Conservation (phyloP, 805 yeast species). For the Isabelozyma gotoi region DNA sequence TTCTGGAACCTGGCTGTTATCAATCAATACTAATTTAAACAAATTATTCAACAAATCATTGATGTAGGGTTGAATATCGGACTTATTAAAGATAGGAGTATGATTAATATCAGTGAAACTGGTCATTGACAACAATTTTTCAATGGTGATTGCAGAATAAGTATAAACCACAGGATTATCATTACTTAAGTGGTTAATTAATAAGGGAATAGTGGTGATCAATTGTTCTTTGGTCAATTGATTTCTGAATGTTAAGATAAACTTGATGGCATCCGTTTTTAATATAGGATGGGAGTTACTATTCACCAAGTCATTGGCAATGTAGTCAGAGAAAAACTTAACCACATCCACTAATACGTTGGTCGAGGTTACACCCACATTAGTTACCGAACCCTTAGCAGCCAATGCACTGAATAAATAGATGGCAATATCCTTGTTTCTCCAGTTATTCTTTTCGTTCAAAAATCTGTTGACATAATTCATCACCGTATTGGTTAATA, state of each 20-base stretch:
- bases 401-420: constrained; percentile 88
- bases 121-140: constrained; percentile 79
- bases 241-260: constrained; percentile 84
- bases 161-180: constrained; percentile 79
- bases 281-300: constrained; percentile 66
- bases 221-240: constrained; percentile 88
- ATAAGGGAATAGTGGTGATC: constrained; percentile 72
- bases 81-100: constrained; percentile 63
- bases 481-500: constrained; percentile 75
- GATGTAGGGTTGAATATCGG: constrained; percentile 64
- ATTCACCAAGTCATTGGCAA: constrained; percentile 76
- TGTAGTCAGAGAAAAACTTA: constrained; percentile 74
- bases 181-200: constrained; percentile 65
- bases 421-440: constrained; percentile 80
- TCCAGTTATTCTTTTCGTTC: constrained; percentile 63
- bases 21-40: constrained; percentile 58
- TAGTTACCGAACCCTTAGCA: constrained; percentile 84
- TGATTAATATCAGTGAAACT: constrained; percentile 50
- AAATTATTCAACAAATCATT: constrained; percentile 63
- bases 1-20: constrained; percentile 62
- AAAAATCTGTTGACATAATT: constrained; percentile 69
- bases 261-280: constrained; percentile 90
- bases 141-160: constrained; percentile 90
- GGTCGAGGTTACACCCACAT: constrained; percentile 82
- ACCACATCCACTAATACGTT: constrained; percentile 84